A percentile compares a stretch with the other conserved stretches of the same genome.
These are phyloP conservation scores for Leccinum aurantiacum DNA, from an alignment of 768 basidiomycete species.

Conservation along the genomic window DNA sequence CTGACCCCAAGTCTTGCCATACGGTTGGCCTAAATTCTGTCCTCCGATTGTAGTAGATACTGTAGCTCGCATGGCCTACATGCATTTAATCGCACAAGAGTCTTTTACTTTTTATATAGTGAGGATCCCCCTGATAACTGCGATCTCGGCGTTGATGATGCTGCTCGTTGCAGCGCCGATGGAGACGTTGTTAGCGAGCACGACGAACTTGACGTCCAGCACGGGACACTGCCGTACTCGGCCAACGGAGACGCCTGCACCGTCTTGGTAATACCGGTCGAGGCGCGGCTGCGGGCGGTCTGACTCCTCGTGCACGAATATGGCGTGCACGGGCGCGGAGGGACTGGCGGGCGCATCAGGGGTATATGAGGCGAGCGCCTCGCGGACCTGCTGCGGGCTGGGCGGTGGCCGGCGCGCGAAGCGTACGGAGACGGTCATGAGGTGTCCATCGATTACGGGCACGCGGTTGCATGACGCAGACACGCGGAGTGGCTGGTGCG, in stretches of 20 bases:
- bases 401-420: constrained; percentile 82
- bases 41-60: constrained; percentile 15
- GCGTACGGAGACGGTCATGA: constrained; percentile 83
- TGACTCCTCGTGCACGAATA: constrained; percentile 88
- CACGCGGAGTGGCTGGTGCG: constrained; percentile 75
- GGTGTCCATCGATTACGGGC: constrained; percentile 94
- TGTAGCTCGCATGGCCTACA: constrained; percentile 2
- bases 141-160: constrained; percentile 96
- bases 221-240: constrained; percentile 89
- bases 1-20: constrained; percentile 13
- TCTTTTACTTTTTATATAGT: background rate
- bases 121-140: constrained; percentile 73
- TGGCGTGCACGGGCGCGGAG: constrained; percentile 79
- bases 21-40: constrained; percentile 2
- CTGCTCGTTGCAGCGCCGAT: constrained; percentile 97
- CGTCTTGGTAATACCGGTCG: constrained; percentile 87
- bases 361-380: constrained; percentile 72
- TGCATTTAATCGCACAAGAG: constrained; percentile 4
- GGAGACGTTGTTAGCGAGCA: constrained; percentile 88
- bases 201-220: constrained; percentile 94
- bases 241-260: constrained; percentile 89
- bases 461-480: constrained; percentile 95
- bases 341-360: constrained; percentile 81
- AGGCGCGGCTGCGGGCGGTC: constrained; percentile 94
- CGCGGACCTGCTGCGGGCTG: constrained; percentile 81